Evolutionary conservation across 352 stramenopile genomes (phyloP).

Genomic region (Blastocystis sp.): DNA sequence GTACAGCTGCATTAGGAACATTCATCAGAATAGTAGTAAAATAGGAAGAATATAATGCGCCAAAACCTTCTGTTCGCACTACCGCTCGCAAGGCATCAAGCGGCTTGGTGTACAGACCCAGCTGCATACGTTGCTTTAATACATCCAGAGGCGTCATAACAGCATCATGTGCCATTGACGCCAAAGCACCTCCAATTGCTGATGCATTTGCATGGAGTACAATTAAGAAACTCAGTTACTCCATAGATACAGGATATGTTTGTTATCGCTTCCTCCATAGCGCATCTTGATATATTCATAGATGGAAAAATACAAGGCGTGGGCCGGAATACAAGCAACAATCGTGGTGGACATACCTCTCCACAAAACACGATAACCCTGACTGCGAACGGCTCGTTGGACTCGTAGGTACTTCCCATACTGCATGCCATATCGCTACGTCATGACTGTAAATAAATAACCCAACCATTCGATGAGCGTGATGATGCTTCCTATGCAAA

Average conservation of each 20-base stretch:
- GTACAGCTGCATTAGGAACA: slow-evolving; percentile 94
- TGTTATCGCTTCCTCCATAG: slow-evolving; percentile 76
- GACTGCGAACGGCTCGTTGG: not conserved
- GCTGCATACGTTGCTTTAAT: slow-evolving; percentile 96
- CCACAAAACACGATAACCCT: slow-evolving; percentile 82
- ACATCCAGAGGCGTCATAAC: slow-evolving; percentile 98
- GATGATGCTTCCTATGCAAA: not conserved
- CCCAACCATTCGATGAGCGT: not conserved
- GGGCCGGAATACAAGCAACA: slow-evolving; percentile 90
- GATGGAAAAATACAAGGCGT: slow-evolving; percentile 87
- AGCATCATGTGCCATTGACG: slow-evolving; percentile 91
- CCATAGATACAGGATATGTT: slow-evolving; percentile 74
- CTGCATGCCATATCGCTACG: slow-evolving; percentile 33
- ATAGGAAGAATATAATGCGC: slow-evolving; percentile 86
- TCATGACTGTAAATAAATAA: slow-evolving; percentile 67
- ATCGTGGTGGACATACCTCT: slow-evolving; percentile 94
- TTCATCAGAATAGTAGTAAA: slow-evolving; percentile 96
- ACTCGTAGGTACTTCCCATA: slow-evolving; percentile 32
- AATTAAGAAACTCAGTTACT: slow-evolving; percentile 68
- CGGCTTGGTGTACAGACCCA: slow-evolving; percentile 92
- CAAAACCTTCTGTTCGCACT: slow-evolving; percentile 74
- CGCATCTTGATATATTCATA: slow-evolving; percentile 84
- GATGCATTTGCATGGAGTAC: slow-evolving; percentile 70
- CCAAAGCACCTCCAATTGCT: slow-evolving; percentile 84
- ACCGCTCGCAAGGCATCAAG: slow-evolving; percentile 81